Percentiles rank a stretch among this genome's conserved stretches.
Evolutionary conservation across 306 rosid genomes (phyloP).

Genomic region (Begonia fuchsioides): DNA sequence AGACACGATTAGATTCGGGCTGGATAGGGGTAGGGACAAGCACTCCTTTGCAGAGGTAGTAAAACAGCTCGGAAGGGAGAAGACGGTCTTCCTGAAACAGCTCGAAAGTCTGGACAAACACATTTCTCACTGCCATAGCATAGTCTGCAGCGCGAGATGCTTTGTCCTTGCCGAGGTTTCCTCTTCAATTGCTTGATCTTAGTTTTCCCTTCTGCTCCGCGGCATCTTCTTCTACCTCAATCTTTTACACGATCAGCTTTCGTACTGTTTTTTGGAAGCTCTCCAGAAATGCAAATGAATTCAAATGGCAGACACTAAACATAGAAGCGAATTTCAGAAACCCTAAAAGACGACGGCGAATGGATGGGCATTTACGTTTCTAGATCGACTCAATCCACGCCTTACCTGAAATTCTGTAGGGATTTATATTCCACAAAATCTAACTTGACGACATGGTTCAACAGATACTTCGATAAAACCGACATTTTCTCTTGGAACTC

Average conservation of each 20-base stretch:
- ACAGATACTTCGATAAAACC: slow-evolving; percentile 53
- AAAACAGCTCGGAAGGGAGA: slow-evolving; percentile 33
- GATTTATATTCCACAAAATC: slow-evolving; percentile 18
- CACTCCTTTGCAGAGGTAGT: slow-evolving; percentile 48
- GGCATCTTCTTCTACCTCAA: not conserved
- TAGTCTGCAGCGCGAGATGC: slow-evolving; percentile 42
- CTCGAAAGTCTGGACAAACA: slow-evolving; percentile 43
- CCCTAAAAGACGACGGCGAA: too few species aligned
- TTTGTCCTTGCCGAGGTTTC: slow-evolving; percentile 29
- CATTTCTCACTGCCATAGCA: slow-evolving; percentile 28
- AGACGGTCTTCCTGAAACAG: slow-evolving; percentile 17
- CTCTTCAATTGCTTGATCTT: slow-evolving; percentile 11
- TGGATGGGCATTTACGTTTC: slow-evolving; percentile 13
- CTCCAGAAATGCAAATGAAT: not conserved
- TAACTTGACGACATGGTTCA: slow-evolving; percentile 49
- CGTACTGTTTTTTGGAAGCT: not conserved
- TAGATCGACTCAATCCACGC: not conserved
- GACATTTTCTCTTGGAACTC: slow-evolving; percentile 63
- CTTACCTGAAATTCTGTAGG: not conserved
- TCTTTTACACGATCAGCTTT: not conserved
- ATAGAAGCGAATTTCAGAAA: too few species aligned
- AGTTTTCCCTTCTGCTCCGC: not conserved
- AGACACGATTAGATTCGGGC: slow-evolving; percentile 22
- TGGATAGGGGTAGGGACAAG: slow-evolving; percentile 36
- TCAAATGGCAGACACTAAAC: too few species aligned